Evolutionary conservation across 1,284 basidiomycete species (phyloP), one percentile per base, ranked within the genome.

Genomic region (Meira nashicola): DNA sequence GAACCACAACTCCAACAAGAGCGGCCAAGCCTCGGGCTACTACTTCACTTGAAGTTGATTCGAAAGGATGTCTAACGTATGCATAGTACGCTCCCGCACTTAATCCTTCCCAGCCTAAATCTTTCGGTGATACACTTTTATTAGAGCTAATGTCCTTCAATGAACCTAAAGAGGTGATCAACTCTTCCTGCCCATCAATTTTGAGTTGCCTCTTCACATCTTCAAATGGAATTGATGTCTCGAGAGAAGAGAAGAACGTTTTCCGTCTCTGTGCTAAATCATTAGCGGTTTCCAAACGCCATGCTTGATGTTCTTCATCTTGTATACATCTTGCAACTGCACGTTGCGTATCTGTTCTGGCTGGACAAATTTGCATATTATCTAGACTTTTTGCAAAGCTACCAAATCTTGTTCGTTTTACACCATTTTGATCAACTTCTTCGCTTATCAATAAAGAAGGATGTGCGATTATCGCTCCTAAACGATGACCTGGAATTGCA

Each of bases 401-500:
- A 1, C 72, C 72, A 37, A 70, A 71, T 9, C 49, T n/a, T 37
- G 58, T 48, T 23, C 48, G 70, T 12, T 84, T 79, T 5, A 79
- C 65, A 39, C 41, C 21, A 62, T 64, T 48, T 64, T 58, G 8
- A 28, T 49, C 50, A 25, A 12, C 14, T 25, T 38, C 17, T 37
- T 59, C 21, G 14, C 25, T 19, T 49, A 54, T 33, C 39, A 89
- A 79, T 53, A 92, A 79, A 0, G 77, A 67, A 0, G 86, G 83
- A 0, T 86, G 83, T 0, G 87, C 86, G n/a, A 86, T 83, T 61
- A 92, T 83, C 4, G 84, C 83, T 1, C 91, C 90, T 0, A 93
- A 83, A 14, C 90, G 84, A 77, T 91, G 88, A 0, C 90, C 90
- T 0, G 91, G 91, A 46, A 94, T 85, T 57, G 86, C 85, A 78